Conservation (phyloP, 2,329 filamentous ascomycete genomes). For the Xylaria sp. region DNA sequence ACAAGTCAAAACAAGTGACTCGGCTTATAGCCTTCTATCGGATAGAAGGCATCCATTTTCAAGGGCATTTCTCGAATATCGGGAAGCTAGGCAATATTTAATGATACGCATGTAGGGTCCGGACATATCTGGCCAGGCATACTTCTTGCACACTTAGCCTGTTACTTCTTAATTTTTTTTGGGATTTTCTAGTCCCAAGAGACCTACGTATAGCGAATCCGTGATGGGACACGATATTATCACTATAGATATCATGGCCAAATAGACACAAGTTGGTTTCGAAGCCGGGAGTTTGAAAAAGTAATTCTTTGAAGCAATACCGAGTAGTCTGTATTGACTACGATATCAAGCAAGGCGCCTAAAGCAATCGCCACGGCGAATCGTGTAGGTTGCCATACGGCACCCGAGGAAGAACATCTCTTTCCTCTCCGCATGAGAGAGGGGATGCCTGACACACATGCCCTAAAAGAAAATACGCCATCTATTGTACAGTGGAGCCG, state of each 20-base stretch:
- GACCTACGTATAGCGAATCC: neutral
- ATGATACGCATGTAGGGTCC: too few relatives aligned
- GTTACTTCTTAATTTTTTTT: neutral
- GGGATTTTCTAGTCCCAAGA: neutral
- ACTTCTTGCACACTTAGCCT: neutral
- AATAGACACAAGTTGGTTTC: neutral
- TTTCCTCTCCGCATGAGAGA: neutral
- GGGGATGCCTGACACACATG: conserved; percentile 12
- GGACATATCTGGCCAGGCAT: too few relatives aligned
- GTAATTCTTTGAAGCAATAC: conserved; percentile 1
- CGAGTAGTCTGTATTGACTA: conserved; percentile 32
- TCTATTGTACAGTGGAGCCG: conserved; percentile 39
- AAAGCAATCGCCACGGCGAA: conserved; percentile 16
- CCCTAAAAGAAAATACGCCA: conserved; percentile 34
- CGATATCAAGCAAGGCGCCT: conserved; percentile 23
- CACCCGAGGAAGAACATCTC: conserved; percentile 14
- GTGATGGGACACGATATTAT: neutral
- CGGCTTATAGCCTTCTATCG: too few relatives aligned
- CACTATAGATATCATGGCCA: neutral
- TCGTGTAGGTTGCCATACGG: conserved; percentile 18
- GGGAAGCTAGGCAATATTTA: neutral
- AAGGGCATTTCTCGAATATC: neutral
- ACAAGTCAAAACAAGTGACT: neutral
- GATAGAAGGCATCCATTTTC: neutral
- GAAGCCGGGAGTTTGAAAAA: neutral